Percentiles rank a stretch among this genome's conserved stretches.
Conservation (phyloP, 2,329 filamentous ascomycete species). For the Colletotrichum tabaci region DNA sequence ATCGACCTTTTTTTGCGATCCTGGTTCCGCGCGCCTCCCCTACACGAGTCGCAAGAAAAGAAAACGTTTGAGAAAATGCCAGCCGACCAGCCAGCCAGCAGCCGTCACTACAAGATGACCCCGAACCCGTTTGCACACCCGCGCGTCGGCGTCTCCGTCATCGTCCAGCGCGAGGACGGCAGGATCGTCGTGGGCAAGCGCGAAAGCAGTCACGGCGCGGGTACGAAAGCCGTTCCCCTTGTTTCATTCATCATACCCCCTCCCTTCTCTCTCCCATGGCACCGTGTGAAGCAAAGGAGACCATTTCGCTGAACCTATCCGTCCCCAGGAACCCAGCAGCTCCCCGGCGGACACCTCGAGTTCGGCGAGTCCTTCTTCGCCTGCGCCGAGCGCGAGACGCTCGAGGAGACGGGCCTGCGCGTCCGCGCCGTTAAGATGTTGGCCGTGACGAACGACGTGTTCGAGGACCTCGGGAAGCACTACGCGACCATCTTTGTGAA, state of each 20-base stretch:
- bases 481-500: slow-evolving; percentile 82
- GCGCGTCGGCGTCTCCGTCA: slow-evolving; percentile 64
- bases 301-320: too few relatives aligned
- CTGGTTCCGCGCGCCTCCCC: too few relatives aligned
- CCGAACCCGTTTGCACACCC: slow-evolving; percentile 45
- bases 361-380: slow-evolving; percentile 73
- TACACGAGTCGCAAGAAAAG: not conserved
- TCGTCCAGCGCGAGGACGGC: slow-evolving; percentile 61
- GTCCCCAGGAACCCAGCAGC: slow-evolving; percentile 70
- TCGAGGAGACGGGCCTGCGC: slow-evolving; percentile 79
- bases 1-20: too few relatives aligned
- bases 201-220: slow-evolving; percentile 63
- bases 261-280: not conserved
- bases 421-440: slow-evolving; percentile 68
- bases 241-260: not conserved
- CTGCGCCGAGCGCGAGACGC: slow-evolving; percentile 77
- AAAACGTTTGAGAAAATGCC: too few relatives aligned
- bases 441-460: slow-evolving; percentile 78
- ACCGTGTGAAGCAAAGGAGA: too few relatives aligned
- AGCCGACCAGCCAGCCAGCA: too few relatives aligned
- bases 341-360: slow-evolving; percentile 85
- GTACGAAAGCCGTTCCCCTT: slow-evolving; percentile 49
- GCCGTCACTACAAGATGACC: not conserved
- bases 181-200: slow-evolving; percentile 64
- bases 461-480: slow-evolving; percentile 73